These are phyloP conservation scores for Aureoboletus auriporus DNA, from an alignment of 768 basidiomycete genomes.

Conservation along the genomic window DNA sequence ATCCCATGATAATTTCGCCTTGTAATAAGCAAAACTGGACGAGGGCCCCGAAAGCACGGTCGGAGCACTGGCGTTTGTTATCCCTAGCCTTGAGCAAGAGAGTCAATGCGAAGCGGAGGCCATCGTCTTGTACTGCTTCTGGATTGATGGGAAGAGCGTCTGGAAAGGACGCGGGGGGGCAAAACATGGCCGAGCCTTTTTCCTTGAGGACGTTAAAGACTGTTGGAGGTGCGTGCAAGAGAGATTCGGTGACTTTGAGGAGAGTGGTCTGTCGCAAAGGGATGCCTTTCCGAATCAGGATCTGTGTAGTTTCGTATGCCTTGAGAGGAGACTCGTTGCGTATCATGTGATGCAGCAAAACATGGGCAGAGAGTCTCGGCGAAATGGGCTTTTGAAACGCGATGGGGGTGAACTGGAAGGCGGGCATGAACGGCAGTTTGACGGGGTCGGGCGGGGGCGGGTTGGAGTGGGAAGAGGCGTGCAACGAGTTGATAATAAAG, in stretches of 20 bases:
- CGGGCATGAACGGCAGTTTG: constrained; percentile 22
- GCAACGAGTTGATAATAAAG: constrained; percentile 56
- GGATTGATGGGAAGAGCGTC: constrained; percentile 29
- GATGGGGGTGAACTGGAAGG: constrained; percentile 37
- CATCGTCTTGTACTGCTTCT: constrained; percentile 34
- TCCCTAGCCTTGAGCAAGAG: constrained; percentile 52
- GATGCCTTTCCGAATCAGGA: constrained; percentile 54
- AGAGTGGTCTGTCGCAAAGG: constrained; percentile 48
- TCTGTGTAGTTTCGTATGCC: constrained; percentile 45
- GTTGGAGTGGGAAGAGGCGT: constrained; percentile 31
- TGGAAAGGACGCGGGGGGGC: constrained; percentile 10
- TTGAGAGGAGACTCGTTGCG: constrained; percentile 45
- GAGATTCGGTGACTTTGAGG: constrained; percentile 32
- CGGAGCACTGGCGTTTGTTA: constrained; percentile 50
- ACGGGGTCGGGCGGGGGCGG: constrained; percentile 2
- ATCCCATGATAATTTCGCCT: constrained; percentile 76
- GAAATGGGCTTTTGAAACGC: constrained; percentile 50
- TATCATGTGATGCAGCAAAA: constrained; percentile 60
- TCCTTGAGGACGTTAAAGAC: constrained; percentile 16
- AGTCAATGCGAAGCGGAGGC: constrained; percentile 47
- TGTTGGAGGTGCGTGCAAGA: constrained; percentile 22
- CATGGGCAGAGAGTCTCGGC: constrained; percentile 58
- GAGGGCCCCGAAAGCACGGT: constrained; percentile 57
- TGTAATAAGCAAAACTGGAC: constrained; percentile 67
- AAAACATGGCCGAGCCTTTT: constrained; percentile 15